Evolutionary conservation across 768 basidiomycete genomes (phyloP).

Genomic region (Leccinum longicurvipes): DNA sequence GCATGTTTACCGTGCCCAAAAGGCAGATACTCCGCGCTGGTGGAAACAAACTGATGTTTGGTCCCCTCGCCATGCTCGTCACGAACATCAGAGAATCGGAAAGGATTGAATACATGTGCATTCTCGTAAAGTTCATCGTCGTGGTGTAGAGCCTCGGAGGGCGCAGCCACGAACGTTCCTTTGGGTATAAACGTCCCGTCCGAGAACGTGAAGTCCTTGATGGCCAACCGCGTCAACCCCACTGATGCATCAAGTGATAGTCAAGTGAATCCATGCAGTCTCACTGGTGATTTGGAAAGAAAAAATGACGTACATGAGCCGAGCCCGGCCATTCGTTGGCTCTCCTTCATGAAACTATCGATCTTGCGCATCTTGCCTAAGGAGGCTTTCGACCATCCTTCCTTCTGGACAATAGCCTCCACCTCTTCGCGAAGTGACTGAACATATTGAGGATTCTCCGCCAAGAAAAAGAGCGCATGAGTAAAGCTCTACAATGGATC

Average conservation of each 20-base stretch:
- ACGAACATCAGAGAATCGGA: constrained; percentile 42
- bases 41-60: background rate
- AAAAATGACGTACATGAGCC: constrained; percentile 16
- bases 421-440: background rate
- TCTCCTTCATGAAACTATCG: background rate
- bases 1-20: background rate
- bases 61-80: constrained; percentile 30
- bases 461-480: background rate
- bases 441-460: background rate
- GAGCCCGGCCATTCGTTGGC: background rate
- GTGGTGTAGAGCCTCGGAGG: constrained; percentile 23
- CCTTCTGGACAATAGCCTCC: background rate
- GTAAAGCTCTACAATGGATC: background rate
- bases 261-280: background rate
- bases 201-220: constrained; percentile 34
- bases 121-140: constrained; percentile 28
- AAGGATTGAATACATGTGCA: constrained; percentile 40
- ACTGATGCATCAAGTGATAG: constrained; percentile 10
- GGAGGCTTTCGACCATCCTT: background rate
- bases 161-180: constrained; percentile 24
- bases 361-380: background rate
- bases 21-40: background rate
- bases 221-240: constrained; percentile 30
- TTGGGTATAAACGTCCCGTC: constrained; percentile 28
- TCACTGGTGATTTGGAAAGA: background rate